A percentile compares a stretch with the other conserved stretches of the same genome.
Conservation (phyloP, 345 rosid species). For the Populus deltoides region DNA sequence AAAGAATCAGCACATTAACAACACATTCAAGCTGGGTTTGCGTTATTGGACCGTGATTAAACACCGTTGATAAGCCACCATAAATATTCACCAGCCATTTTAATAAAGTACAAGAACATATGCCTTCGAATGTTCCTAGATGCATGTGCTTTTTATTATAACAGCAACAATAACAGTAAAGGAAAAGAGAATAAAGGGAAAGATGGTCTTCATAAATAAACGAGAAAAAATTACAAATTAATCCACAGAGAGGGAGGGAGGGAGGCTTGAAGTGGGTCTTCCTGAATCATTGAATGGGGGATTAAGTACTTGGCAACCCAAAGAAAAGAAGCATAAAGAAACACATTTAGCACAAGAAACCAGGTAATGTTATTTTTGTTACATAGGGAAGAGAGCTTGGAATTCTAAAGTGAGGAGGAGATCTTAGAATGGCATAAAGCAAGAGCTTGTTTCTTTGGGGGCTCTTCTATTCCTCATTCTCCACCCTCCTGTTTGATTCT, state of each 20-base stretch:
- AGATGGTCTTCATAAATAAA: constrained; percentile 24
- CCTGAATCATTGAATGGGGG: constrained; percentile 32
- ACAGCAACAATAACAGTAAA: constrained; percentile 19
- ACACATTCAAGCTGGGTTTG: constrained; percentile 21
- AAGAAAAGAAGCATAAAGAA: constrained; percentile 50
- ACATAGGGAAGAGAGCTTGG: constrained; percentile 53
- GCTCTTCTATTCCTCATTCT: constrained; percentile 17
- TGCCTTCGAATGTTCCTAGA: constrained; percentile 55
- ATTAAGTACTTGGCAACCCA: constrained; percentile 32
- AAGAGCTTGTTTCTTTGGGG: constrained; percentile 26
- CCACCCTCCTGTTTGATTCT: constrained; percentile 16
- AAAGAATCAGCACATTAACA: constrained; percentile 28
- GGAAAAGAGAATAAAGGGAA: constrained; percentile 35
- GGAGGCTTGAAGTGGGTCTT: constrained; percentile 25
- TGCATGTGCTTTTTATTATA: constrained; percentile 40
- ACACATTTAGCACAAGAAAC: constrained; percentile 47
- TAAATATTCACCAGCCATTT: constrained; percentile 18
- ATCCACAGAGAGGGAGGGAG: neutral
- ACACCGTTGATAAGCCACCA: constrained; percentile 19
- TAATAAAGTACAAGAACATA: constrained; percentile 37
- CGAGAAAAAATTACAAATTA: constrained; percentile 11
- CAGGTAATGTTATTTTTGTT: constrained; percentile 36
- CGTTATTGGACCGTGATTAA: constrained; percentile 27
- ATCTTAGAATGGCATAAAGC: constrained; percentile 29
- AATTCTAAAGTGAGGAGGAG: constrained; percentile 34